Evolutionary conservation across 805 yeast species (phyloP), one percentile per base, ranked within the genome.

Genomic region (Saccharomycopsis sp.): DNA sequence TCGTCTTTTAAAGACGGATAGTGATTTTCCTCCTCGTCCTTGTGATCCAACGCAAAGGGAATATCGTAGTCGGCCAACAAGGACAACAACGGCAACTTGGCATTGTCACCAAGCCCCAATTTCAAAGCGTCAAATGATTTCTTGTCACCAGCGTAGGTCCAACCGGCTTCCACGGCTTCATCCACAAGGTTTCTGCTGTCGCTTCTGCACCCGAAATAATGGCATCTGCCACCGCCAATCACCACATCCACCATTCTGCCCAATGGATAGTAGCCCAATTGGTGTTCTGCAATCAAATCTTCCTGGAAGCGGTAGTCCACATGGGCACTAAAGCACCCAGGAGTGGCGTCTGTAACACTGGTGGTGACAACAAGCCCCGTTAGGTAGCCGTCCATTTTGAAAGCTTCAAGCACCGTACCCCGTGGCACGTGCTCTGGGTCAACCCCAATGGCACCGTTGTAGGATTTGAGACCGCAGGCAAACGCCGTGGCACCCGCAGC

Each of bases 401-500:
- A 77, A 1, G 94, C 94, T 61, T 88, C 97, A 50, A 88, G 64
- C 30, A 88, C 61, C 2, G 95, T 85, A 5, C 95, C 96, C 56
- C 94, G 82, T 4, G 96, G 94, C n/a, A 54, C 50, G 36, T 69
- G 65, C 23, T 67, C 61, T 1, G 85, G 75, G 45, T 71, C 71
- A 12, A 88, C 95, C n/a, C 86, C 94, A 57, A 88, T 82, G 9
- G 95, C 96, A 12, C 94, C 92, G 57, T 88, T 88, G 61, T 84
- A 86, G 4, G 87, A 65, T 63, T 88, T 88, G 52, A 76, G 54
- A 4, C 77, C 89, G 59, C 95, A 85, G 0, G 94, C 69, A 54
- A 87, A 88, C 1, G 95, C 96, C 10, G 95, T 86, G 12, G 96
- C 97, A 12, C 96, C 96, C 2, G 97, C 97, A 8, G 97, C 97